Base-by-base conservation (phyloP, 176 grass and related monocot species). In the Juncus effusus region DNA sequence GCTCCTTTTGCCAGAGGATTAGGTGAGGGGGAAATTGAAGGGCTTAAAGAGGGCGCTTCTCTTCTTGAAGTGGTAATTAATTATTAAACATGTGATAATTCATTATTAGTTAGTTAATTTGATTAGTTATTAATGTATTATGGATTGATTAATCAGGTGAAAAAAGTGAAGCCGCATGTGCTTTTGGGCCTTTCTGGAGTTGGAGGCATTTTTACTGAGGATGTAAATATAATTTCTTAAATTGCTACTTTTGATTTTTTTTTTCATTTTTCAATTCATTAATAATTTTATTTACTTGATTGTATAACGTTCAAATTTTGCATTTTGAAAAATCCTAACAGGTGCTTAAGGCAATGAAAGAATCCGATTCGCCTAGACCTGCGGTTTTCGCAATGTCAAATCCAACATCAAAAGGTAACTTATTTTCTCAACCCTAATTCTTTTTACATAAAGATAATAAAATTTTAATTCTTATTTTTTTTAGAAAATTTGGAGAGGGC, bases 331-430 rank as follows among this genome's bases (percentile, higher is more conserved):
- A 67, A 67, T 52, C 5, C 5, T 52, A 52, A 55, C 73, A 97
- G 94, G 94, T 97, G 61, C 94, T 97, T 58, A 92, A 61, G 78
- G 88, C 88, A 61, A 97, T 89, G 94, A 91, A 80, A 71, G 85
- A 92, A 16, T 97, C 94, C 10, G 94, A 97, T 77, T 92, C 88
- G 12, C 76, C 82, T 8, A 79, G 64, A 53, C 88, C 94, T 89
- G 88, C 94, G 75, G 79, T 92, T 64, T 97, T 97, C 75, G 83
- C 94, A 42, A 97, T 97, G 94, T 92, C 94, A 80, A 97, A 97
- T 75, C 94, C 94, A 45, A 97, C 88, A 10, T 82, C 75, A 60
- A 97, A 97, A 72, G 85, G 94, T 97, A 28, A 28, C 19, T 28
- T 28, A 28, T 28, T 28, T 28, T 28, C 71, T 57, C 38, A 38